A percentile compares a stretch with the other conserved stretches of the same genome.
Evolutionary conservation across 2,329 filamentous ascomycete species (phyloP).

Genomic region (Ambrosiella beaveri): DNA sequence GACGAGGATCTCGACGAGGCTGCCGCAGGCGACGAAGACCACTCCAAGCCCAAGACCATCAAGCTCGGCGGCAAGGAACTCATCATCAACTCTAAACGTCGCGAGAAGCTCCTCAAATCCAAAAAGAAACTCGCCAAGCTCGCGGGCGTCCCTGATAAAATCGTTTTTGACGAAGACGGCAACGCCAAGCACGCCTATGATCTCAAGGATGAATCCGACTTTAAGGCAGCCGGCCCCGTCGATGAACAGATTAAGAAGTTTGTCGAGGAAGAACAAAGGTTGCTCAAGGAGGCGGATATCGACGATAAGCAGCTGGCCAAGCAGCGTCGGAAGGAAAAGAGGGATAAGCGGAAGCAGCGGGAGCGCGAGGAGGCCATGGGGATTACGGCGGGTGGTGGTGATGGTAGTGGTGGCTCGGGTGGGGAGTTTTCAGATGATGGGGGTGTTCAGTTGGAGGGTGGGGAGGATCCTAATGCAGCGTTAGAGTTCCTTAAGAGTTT

Average conservation of each 20-base stretch:
- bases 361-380: slow-evolving; percentile 28
- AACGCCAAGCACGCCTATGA: slow-evolving; percentile 73
- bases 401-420: slow-evolving; percentile 11
- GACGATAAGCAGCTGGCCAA: slow-evolving; percentile 68
- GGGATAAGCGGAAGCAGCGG: slow-evolving; percentile 52
- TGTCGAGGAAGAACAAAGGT: slow-evolving; percentile 54
- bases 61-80: slow-evolving; percentile 54
- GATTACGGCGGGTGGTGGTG: slow-evolving; percentile 17
- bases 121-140: slow-evolving; percentile 90
- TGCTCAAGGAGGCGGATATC: slow-evolving; percentile 58
- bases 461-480: slow-evolving; percentile 33
- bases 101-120: slow-evolving; percentile 84
- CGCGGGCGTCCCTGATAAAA: slow-evolving; percentile 69
- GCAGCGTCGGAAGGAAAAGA: slow-evolving; percentile 62
- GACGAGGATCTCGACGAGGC: slow-evolving; percentile 39
- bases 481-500: slow-evolving; percentile 41
- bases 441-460: slow-evolving; percentile 20
- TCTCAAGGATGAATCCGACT: slow-evolving; percentile 69
- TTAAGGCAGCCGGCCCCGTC: slow-evolving; percentile 55
- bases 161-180: slow-evolving; percentile 87
- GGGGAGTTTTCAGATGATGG: not conserved
- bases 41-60: slow-evolving; percentile 39
- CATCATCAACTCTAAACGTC: slow-evolving; percentile 81
- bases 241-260: slow-evolving; percentile 63
- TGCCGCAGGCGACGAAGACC: slow-evolving; percentile 26